Evolutionary conservation across 169 alveolate genomes (phyloP), one percentile per base, ranked within the genome.

Genomic region (Condylostoma magnum): DNA sequence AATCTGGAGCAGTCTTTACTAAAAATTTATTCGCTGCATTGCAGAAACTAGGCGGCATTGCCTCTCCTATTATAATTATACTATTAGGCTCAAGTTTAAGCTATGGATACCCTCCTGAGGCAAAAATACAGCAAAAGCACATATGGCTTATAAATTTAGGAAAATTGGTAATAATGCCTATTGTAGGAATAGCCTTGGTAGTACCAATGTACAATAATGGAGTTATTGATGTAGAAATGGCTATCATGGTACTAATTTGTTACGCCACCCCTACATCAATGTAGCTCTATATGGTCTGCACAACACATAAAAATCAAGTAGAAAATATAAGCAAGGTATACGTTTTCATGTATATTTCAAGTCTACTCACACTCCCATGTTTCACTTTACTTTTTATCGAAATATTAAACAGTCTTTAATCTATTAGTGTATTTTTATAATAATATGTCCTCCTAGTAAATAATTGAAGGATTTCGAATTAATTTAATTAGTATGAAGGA

Each of bases 381-480:
- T n/a, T n/a, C n/a, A n/a, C n/a, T n/a, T n/a, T n/a, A n/a, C n/a
- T n/a, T n/a, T n/a, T n/a, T n/a, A n/a, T n/a, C n/a, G n/a, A n/a
- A n/a, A n/a, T n/a, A n/a, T n/a, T n/a, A n/a, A n/a, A n/a, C n/a
- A n/a, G n/a, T n/a, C n/a, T n/a, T n/a, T n/a, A n/a, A n/a, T n/a
- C n/a, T n/a, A n/a, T n/a, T n/a, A n/a, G n/a, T n/a, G n/a, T n/a
- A n/a, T n/a, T n/a, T n/a, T n/a, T n/a, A n/a, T n/a, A n/a, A n/a
- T n/a, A n/a, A n/a, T n/a, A n/a, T n/a, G n/a, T n/a, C n/a, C n/a
- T n/a, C n/a, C n/a, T n/a, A n/a, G n/a, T n/a, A n/a, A n/a, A n/a
- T n/a, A n/a, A n/a, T n/a, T n/a, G 79, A 72, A 10, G 92, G 92
- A 1, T 85, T 85, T 70, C 58, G 46, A 46, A 82, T 85, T n/a